Evolutionary conservation across 2,329 filamentous ascomycete species (phyloP).

Genomic region (Alternaria sp.): DNA sequence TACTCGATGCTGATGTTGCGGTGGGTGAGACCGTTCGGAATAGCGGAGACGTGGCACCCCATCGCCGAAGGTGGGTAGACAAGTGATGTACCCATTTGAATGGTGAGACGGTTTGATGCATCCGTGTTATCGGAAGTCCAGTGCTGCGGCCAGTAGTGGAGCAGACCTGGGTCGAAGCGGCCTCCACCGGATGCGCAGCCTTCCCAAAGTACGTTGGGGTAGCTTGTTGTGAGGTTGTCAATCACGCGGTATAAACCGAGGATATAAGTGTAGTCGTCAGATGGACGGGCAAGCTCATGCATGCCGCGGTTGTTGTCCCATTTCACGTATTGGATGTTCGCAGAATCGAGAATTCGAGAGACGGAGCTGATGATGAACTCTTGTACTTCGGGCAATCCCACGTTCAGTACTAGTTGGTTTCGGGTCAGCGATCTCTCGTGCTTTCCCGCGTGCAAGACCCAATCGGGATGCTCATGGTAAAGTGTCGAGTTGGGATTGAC

Average conservation of each 20-base stretch:
- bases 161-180: conserved; percentile 69
- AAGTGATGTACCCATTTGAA: conserved; percentile 70
- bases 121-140: conserved; percentile 74
- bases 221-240: conserved; percentile 65
- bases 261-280: conserved; percentile 67
- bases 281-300: conserved; percentile 65
- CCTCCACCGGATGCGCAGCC: conserved; percentile 72
- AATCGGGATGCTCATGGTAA: conserved; percentile 69
- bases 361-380: conserved; percentile 67
- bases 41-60: conserved; percentile 70
- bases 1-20: conserved; percentile 66
- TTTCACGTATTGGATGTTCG: conserved; percentile 68
- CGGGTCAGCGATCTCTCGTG: conserved; percentile 65
- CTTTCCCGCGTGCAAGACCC: conserved; percentile 66
- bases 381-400: conserved; percentile 68
- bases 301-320: conserved; percentile 74
- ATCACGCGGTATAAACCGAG: conserved; percentile 70
- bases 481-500: conserved; percentile 69
- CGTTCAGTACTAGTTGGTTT: conserved; percentile 68
- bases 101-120: conserved; percentile 66
- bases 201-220: conserved; percentile 71
- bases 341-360: conserved; percentile 62
- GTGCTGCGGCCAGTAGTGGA: conserved; percentile 71
- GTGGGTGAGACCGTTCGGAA: conserved; percentile 66
- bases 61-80: conserved; percentile 70